Conservation (phyloP, 345 rosid species). For the Hevea brasiliensis region DNA sequence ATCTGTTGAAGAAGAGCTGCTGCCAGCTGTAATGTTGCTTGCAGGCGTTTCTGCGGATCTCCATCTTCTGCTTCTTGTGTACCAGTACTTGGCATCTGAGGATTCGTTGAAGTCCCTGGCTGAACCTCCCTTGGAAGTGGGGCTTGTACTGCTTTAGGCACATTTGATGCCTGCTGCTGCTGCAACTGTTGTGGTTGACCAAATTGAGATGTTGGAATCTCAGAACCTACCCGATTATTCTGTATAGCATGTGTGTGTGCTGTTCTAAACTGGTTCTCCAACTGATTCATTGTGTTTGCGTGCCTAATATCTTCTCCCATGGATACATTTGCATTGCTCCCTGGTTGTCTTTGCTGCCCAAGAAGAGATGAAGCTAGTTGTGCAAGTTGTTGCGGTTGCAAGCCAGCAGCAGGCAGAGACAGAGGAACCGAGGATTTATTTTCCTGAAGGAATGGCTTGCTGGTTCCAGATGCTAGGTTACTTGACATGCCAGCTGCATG, state of each 20-base stretch:
- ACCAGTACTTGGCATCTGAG: slow-evolving; percentile 23
- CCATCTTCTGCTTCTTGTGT: slow-evolving; percentile 58
- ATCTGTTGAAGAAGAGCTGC: slow-evolving; percentile 96
- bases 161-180: slow-evolving; percentile 38
- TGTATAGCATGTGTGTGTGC: slow-evolving; percentile 48
- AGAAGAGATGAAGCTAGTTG: slow-evolving; percentile 67
- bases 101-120: slow-evolving; percentile 19
- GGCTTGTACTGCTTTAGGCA: slow-evolving; percentile 20
- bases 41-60: slow-evolving; percentile 85
- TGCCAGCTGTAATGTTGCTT: slow-evolving; percentile 90
- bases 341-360: slow-evolving; percentile 57
- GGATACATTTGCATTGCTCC: slow-evolving; percentile 35
- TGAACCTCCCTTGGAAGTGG: slow-evolving; percentile 25
- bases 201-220: slow-evolving; percentile 44
- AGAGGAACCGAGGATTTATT: slow-evolving; percentile 38
- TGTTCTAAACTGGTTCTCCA: slow-evolving; percentile 31
- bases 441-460: slow-evolving; percentile 36
- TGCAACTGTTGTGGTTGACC: slow-evolving; percentile 52
- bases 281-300: slow-evolving; percentile 26
- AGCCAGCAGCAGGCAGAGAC: slow-evolving; percentile 33
- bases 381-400: slow-evolving; percentile 72
- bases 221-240: slow-evolving; percentile 31
- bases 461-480: slow-evolving; percentile 32
- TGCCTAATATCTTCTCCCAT: slow-evolving; percentile 35
- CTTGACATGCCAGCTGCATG: slow-evolving; percentile 32